These are phyloP conservation scores for Peronospora farinosa DNA, from an alignment of 352 stramenopile species.

Conservation along the genomic window DNA sequence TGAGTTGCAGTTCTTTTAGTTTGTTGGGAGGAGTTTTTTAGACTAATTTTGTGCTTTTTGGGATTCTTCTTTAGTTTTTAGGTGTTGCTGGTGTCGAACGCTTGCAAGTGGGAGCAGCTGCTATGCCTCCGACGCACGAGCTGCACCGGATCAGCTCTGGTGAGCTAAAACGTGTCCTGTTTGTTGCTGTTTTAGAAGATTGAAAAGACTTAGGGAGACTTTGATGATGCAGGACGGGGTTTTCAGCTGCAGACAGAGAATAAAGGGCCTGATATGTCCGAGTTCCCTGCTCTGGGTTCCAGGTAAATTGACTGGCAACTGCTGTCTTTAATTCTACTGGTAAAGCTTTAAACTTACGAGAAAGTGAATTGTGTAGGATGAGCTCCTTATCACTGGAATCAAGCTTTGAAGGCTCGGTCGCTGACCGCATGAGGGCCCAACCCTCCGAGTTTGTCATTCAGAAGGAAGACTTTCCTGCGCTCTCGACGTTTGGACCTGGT, in stretches of 20 bases:
- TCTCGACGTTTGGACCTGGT: constrained; percentile 56
- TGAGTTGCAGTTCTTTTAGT: constrained; percentile 16
- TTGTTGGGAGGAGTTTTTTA: background rate
- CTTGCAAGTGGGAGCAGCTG: constrained; percentile 23
- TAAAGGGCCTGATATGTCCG: constrained; percentile 78
- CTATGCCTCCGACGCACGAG: constrained; percentile 38
- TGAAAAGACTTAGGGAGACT: constrained; percentile 5
- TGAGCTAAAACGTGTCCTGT: constrained; percentile 12
- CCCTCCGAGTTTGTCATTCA: constrained; percentile 82
- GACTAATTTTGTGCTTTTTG: background rate
- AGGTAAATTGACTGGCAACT: constrained; percentile 24
- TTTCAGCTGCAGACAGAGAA: constrained; percentile 50
- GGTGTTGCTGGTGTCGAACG: constrained; percentile 31
- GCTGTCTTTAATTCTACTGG: background rate
- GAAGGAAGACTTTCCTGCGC: constrained; percentile 80
- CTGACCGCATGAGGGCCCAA: constrained; percentile 37
- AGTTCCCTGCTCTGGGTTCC: constrained; percentile 69
- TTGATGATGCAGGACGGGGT: constrained; percentile 38
- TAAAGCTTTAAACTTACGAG: background rate
- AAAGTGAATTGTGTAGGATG: constrained; percentile 33
- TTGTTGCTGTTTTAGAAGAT: constrained; percentile 5
- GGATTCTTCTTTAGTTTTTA: constrained; percentile 37
- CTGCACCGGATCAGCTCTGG: constrained; percentile 59
- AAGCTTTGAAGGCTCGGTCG: constrained; percentile 29
- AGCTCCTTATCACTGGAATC: constrained; percentile 51